Conservation (phyloP, 805 yeast genomes). For the Schizosaccharomyces pombe region DNA sequence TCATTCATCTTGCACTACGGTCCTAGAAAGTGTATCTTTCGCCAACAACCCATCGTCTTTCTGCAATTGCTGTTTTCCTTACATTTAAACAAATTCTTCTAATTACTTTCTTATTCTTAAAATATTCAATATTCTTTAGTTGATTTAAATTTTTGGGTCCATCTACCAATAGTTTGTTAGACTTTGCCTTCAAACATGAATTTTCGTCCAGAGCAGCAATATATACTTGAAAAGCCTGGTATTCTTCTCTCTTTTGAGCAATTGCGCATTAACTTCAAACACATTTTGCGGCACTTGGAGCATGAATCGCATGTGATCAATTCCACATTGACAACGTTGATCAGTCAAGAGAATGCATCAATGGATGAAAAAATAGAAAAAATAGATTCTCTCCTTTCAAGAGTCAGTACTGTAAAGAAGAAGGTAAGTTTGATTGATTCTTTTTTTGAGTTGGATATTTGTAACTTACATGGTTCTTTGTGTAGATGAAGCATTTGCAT, state of each 20-base stretch:
- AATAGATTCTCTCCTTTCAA: neutral
- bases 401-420: neutral
- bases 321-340: neutral
- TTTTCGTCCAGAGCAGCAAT: neutral
- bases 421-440: neutral
- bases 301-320: constrained; percentile 6
- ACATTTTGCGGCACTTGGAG: neutral
- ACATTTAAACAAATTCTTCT: too few relatives aligned
- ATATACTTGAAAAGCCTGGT: neutral
- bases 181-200: neutral
- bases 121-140: too few relatives aligned
- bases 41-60: too few relatives aligned
- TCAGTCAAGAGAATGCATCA: neutral
- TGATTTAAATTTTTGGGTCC: too few relatives aligned
- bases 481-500: neutral
- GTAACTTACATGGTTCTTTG: too few relatives aligned
- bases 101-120: too few relatives aligned
- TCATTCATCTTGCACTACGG: too few relatives aligned
- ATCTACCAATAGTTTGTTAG: too few relatives aligned
- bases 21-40: too few relatives aligned
- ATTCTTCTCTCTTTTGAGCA: neutral
- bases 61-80: too few relatives aligned
- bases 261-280: neutral
- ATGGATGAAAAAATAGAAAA: neutral
- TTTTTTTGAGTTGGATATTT: too few relatives aligned